Conservation (phyloP, 2,329 filamentous ascomycete genomes). For the Colletotrichum sojae region DNA sequence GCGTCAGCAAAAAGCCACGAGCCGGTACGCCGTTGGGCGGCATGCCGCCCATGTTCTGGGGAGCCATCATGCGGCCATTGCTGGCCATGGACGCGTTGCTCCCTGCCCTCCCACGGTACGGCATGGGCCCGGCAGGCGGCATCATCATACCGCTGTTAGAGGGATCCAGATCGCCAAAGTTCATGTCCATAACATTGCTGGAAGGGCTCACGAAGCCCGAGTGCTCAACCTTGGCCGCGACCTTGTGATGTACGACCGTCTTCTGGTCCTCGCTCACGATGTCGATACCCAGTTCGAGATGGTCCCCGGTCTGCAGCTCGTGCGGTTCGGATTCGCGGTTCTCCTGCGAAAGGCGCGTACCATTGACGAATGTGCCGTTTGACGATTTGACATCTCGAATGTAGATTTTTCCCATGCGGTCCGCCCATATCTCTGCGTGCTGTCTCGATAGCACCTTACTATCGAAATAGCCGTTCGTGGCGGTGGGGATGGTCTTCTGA, state of each 20-base stretch:
- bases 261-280: conserved; percentile 99
- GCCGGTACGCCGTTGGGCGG: conserved; percentile 73
- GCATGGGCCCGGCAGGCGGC: conserved; percentile 76
- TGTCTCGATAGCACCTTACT: conserved; percentile 97
- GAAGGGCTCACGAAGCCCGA: conserved; percentile 84
- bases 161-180: conserved; percentile 91
- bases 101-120: conserved; percentile 78
- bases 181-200: conserved; percentile 87
- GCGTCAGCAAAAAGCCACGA: conserved; percentile 80
- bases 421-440: conserved; percentile 97
- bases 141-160: conserved; percentile 81
- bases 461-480: conserved; percentile 95
- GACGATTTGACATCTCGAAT: conserved; percentile 98
- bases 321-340: conserved; percentile 97
- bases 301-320: conserved; percentile 91
- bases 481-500: conserved; percentile 92
- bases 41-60: conserved; percentile 62
- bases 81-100: conserved; percentile 75
- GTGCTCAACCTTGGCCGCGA: conserved; percentile 96
- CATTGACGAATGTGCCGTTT: conserved; percentile 98
- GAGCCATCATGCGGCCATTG: conserved; percentile 73
- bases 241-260: conserved; percentile 98
- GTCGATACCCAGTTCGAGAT: conserved; percentile 95
- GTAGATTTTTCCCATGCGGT: conserved; percentile 87
- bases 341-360: conserved; percentile 88